phyloP scores from a whole-genome alignment of 148 eudicot species.

The Pharnaceum exiguum region DNA sequence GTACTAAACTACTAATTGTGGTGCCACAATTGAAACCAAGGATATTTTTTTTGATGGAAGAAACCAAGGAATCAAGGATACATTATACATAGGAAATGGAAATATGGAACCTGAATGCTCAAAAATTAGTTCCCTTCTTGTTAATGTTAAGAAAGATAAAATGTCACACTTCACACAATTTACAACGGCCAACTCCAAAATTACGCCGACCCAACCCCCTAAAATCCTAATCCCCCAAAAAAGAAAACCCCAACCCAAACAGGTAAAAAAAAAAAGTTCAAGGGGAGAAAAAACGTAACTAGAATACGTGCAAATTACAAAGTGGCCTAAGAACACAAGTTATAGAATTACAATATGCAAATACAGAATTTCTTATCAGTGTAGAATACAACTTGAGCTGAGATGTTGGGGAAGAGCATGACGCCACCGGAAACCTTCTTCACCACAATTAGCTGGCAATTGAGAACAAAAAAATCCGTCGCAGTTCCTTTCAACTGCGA shows the following conservation, averaged over 20 bases:
- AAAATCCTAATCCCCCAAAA: not conserved
- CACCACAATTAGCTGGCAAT: conserved; percentile 11
- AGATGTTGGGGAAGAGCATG: conserved; percentile 16
- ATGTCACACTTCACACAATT: conserved; percentile 26
- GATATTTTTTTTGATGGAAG: no score
- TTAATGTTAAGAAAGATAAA: conserved; percentile 3
- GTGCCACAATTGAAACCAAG: no score
- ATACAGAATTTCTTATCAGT: conserved; percentile 1
- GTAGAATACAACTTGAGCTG: conserved; percentile 22
- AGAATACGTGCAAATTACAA: conserved; percentile 1
- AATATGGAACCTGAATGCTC: no score
- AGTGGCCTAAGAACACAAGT: not conserved
- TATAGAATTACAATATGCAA: conserved; percentile 10
- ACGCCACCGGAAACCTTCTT: conserved; percentile 13
- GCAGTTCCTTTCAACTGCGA: conserved; percentile 1
- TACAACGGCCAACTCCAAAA: conserved; percentile 14
- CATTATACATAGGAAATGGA: no score
- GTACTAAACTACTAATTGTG: no score
- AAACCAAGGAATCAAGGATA: no score
- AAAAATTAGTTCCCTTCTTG: no score
- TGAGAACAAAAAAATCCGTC: conserved; percentile 1
- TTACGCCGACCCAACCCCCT: not conserved
- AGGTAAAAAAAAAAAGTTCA: not conserved
- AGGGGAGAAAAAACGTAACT: not conserved
- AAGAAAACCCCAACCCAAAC: not conserved